Percentiles rank a stretch among this genome's conserved stretches.
Conservation (phyloP, 129 eudicot genomes). For the Flaveria trinervia region DNA sequence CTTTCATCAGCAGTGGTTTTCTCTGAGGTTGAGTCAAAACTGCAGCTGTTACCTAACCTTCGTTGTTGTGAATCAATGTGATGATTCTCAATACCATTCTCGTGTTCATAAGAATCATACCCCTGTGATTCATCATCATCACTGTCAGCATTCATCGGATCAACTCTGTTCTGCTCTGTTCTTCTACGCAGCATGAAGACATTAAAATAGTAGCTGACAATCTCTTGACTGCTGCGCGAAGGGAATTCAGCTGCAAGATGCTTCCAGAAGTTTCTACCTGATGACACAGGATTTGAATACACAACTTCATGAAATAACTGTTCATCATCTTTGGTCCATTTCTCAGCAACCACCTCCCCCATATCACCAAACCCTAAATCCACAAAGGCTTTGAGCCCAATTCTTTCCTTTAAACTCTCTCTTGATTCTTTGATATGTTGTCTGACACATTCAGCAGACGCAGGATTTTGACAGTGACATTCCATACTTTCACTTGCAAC, state of each 20-base stretch:
- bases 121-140: conserved; percentile 62
- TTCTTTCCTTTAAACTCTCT: conserved; percentile 37
- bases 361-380: conserved; percentile 56
- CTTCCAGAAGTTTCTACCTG: conserved; percentile 58
- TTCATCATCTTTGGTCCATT: conserved; percentile 62
- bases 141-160: conserved; percentile 54
- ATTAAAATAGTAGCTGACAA: conserved; percentile 67
- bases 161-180: conserved; percentile 62
- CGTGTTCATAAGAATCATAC: conserved; percentile 32
- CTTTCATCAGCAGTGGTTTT: conserved; percentile 22
- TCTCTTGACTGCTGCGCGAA: conserved; percentile 44
- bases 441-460: conserved; percentile 48
- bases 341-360: conserved; percentile 62
- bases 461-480: conserved; percentile 52
- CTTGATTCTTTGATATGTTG: conserved; percentile 52
- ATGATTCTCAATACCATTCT: conserved; percentile 16
- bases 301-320: conserved; percentile 52
- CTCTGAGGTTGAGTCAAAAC: conserved; percentile 34
- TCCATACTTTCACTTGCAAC: conserved; percentile 35
- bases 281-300: conserved; percentile 48
- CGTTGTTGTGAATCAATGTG: conserved; percentile 1
- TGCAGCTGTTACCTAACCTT: conserved; percentile 15
- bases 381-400: conserved; percentile 48
- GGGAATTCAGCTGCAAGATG: conserved; percentile 53
- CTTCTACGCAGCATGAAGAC: conserved; percentile 65